Base-by-base conservation (phyloP, 257 asterid genomes). In the Fraxinus americana region DNA sequence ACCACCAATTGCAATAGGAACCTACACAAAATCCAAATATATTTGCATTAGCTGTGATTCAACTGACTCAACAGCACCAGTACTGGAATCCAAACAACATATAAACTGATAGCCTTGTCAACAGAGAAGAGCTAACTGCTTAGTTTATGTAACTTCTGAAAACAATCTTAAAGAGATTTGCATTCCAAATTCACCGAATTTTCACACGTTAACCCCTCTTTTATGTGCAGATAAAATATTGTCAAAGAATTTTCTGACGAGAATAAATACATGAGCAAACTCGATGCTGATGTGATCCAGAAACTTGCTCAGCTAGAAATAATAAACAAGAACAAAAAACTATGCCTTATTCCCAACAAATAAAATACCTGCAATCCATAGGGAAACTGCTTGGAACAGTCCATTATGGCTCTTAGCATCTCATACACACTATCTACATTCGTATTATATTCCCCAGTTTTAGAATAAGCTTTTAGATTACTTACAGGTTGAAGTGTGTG, bases 1-100 rank as follows among this genome's bases (percentile, higher is more conserved):
- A 21, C 98, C 99, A 41, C 99, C 99, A 70, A 95, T 93, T 34
- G 98, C 99, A 59, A 95, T 81, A 5, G 99, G 97, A 69, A 95
- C 98, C 99, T 93, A 73, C n/a, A 71, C 16, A 35, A 52, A 54
- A 34, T 45, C 7, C 19, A 13, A 13, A 35, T 70, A 54, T 21
- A 61, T 17, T 54, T 23, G 75, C 27, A 69, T 43, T 13, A 41
- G 13, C 3, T 10, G 36, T 10, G 17, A 7, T 39, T 70, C 21
- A 70, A n/a, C 16, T 32, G 7, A n/a, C 59, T 4, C 38, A 25
- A 21, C 12, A 25, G 27, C 63, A 61, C 16, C 9, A 61, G 68
- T 57, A 57, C 66, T 57, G 16, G 16, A 14, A 61, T 14, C 25
- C 25, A 54, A 54, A 54, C 65, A 19, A 48, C n/a, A 2, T 13